These are phyloP conservation scores for Trichoderma asperelloides DNA, from an alignment of 495 filamentous ascomycete species.

Conservation along the genomic window DNA sequence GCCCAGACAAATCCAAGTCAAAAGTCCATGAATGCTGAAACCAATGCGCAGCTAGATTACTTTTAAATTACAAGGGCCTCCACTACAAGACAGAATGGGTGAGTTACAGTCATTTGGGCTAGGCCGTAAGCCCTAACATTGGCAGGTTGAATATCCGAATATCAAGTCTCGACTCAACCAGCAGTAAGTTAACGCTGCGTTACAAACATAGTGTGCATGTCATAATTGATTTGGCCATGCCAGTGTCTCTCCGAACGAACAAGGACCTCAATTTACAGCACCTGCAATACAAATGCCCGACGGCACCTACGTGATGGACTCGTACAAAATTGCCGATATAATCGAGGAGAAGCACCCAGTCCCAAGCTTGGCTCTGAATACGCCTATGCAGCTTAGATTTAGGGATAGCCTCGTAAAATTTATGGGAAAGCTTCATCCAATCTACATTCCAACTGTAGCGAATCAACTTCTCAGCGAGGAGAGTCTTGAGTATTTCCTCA, in stretches of 20 bases:
- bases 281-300: conserved; percentile 40
- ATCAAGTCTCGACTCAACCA: not conserved
- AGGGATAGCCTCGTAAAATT: conserved; percentile 12
- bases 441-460: conserved; percentile 25
- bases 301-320: conserved; percentile 47
- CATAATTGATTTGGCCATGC: not conserved
- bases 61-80: conserved; percentile 47
- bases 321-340: conserved; percentile 34
- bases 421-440: conserved; percentile 14
- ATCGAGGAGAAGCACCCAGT: conserved; percentile 42
- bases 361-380: conserved; percentile 41
- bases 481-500: conserved; percentile 34
- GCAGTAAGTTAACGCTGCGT: not conserved
- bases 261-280: conserved; percentile 30
- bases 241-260: conserved; percentile 22
- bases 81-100: conserved; percentile 51
- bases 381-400: conserved; percentile 26
- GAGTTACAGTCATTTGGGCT: not conserved
- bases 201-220: not conserved
- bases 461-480: conserved; percentile 25
- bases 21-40: not conserved
- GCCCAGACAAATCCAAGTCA: not conserved
- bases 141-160: not conserved
- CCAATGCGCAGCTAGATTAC: not conserved
- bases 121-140: not conserved